phyloP scores from a whole-genome alignment of 441 rosid genomes.

The Jatropha multifida region DNA sequence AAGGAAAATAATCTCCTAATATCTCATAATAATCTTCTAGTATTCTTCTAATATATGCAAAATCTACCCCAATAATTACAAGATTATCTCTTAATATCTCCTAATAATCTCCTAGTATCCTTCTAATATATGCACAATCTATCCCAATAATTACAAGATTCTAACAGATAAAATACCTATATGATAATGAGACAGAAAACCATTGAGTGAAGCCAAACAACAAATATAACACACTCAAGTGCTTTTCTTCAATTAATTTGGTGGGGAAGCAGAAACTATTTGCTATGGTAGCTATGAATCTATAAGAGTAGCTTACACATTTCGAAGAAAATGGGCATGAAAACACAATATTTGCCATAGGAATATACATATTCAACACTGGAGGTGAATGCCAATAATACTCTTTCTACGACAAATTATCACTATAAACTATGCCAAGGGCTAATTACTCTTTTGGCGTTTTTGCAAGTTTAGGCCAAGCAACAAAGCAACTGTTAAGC shows the following conservation, averaged over 20 bases:
- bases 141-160: no score
- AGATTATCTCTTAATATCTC: no score
- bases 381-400: neutral
- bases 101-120: no score
- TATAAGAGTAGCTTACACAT: no score
- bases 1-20: no score
- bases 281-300: neutral
- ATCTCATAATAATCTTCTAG: no score
- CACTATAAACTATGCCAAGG: neutral
- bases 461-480: constrained; percentile 1
- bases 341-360: neutral
- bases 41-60: no score
- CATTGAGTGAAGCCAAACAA: neutral
- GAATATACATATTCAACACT: neutral
- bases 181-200: neutral
- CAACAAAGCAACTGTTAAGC: neutral
- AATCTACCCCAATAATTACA: no score
- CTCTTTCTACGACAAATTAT: neutral
- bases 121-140: no score
- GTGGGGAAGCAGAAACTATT: neutral
- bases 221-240: neutral
- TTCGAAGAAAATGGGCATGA: no score
- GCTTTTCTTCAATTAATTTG: neutral
- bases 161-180: neutral
- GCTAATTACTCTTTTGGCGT: neutral